Conservation (phyloP, 768 basidiomycete genomes). For the Guyanaporus albipodus region DNA sequence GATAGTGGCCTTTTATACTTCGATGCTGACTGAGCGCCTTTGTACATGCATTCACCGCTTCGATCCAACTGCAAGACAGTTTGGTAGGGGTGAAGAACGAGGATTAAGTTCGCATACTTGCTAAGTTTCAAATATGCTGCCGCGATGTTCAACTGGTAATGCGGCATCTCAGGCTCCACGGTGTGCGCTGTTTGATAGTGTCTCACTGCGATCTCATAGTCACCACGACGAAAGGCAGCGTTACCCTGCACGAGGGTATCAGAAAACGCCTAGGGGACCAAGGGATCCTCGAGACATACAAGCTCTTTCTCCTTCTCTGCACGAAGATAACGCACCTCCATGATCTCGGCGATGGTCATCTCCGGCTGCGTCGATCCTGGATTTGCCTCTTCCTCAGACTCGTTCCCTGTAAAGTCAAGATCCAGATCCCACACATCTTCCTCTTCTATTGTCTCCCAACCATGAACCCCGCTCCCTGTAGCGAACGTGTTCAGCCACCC, state of each 20-base stretch:
- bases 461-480: slow-evolving; percentile 54
- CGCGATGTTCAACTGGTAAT: slow-evolving; percentile 74
- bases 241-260: slow-evolving; percentile 51
- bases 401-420: slow-evolving; percentile 57
- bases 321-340: slow-evolving; percentile 68
- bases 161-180: slow-evolving; percentile 69
- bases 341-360: slow-evolving; percentile 69
- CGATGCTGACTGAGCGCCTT: slow-evolving; percentile 59
- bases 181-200: slow-evolving; percentile 57
- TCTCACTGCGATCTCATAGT: slow-evolving; percentile 51
- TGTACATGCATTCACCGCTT: slow-evolving; percentile 68
- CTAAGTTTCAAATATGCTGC: slow-evolving; percentile 68
- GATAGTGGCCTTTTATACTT: slow-evolving; percentile 66
- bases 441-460: slow-evolving; percentile 73
- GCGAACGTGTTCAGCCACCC: background rate
- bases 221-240: slow-evolving; percentile 58
- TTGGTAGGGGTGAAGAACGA: slow-evolving; percentile 14
- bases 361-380: slow-evolving; percentile 26
- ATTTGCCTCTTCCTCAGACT: slow-evolving; percentile 49
- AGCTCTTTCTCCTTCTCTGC: slow-evolving; percentile 71
- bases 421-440: slow-evolving; percentile 75
- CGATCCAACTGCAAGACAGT: slow-evolving; percentile 52
- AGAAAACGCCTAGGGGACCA: background rate
- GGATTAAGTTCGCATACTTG: slow-evolving; percentile 45
- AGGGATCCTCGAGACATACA: slow-evolving; percentile 33